Conservation (phyloP, 805 yeast genomes). For the Starmerella etchellsii region DNA sequence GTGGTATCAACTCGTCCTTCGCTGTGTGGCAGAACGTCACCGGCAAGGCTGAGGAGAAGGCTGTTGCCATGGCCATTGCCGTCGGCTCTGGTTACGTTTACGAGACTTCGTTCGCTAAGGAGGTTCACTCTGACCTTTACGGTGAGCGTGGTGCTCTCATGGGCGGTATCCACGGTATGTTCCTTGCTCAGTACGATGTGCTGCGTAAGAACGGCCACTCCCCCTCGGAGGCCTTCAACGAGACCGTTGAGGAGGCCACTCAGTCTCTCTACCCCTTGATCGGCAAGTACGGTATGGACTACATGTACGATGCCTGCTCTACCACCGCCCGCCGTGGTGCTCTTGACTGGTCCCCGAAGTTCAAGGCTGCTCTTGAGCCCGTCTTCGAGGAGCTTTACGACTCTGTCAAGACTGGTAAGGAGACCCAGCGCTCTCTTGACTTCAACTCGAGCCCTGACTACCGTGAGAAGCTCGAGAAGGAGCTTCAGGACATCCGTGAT, state of each 20-base stretch:
- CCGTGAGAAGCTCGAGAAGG: conserved; percentile 91
- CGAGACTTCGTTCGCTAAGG: conserved; percentile 98
- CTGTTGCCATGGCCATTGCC: conserved; percentile 96
- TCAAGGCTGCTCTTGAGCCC: conserved; percentile 98
- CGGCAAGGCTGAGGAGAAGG: conserved; percentile 98
- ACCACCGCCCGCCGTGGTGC: conserved; percentile 99
- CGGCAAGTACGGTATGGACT: conserved; percentile 99
- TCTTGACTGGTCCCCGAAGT: conserved; percentile 98
- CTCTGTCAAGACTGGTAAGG: conserved; percentile 89
- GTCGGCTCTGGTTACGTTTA: conserved; percentile 99
- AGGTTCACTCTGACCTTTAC: conserved; percentile 96
- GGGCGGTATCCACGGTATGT: conserved; percentile 99
- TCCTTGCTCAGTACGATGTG: conserved; percentile 99
- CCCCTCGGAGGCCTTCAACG: conserved; percentile 99
- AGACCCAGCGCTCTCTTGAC: conserved; percentile 95
- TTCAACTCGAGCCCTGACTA: conserved; percentile 97
- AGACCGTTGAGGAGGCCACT: conserved; percentile 99
- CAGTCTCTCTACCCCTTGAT: conserved; percentile 98
- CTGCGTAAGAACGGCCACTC: conserved; percentile 99
- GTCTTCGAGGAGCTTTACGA: conserved; percentile 93
- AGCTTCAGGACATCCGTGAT: conserved; percentile 82
- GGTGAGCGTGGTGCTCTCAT: conserved; percentile 99
- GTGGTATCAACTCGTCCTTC: conserved; percentile 99
- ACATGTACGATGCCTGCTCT: conserved; percentile 99
- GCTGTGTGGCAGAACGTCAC: conserved; percentile 99